phyloP scores from a whole-genome alignment of 108 stramenopile genomes.

The Cyclostephanos invisitatus region DNA sequence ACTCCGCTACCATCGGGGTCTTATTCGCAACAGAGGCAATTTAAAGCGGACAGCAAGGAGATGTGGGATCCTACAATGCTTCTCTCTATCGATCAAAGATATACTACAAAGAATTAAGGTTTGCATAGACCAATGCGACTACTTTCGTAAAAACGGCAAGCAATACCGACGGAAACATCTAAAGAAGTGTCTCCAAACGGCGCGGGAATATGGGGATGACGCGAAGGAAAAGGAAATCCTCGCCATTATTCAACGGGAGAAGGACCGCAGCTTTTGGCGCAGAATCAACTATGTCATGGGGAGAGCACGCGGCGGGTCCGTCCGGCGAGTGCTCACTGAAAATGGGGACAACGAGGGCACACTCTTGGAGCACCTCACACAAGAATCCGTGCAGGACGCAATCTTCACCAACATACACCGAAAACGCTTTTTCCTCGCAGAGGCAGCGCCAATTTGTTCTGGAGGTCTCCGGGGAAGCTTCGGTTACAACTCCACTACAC shows the following conservation, averaged over 20 bases:
- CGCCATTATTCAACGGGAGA: constrained; percentile 14
- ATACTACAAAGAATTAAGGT: not conserved
- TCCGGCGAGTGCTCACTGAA: constrained; percentile 9
- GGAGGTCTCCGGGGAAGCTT: not conserved
- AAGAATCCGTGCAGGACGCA: no score
- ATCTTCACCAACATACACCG: no score
- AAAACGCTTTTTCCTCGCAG: no score
- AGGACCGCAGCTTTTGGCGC: constrained; percentile 10
- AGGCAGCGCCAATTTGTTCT: not conserved
- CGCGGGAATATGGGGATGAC: not conserved
- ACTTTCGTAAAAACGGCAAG: not conserved
- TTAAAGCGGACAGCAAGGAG: not conserved
- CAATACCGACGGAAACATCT: not conserved
- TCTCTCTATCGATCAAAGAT: not conserved
- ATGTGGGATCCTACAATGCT: not conserved
- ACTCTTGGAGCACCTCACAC: not conserved
- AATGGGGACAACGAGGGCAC: not conserved
- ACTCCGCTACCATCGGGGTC: not conserved
- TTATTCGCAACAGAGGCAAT: not conserved
- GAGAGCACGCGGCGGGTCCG: not conserved
- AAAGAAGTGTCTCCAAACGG: not conserved
- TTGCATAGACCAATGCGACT: not conserved
- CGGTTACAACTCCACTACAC: not conserved
- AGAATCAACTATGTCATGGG: constrained; percentile 6
- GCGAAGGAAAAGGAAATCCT: constrained; percentile 9